Base-by-base conservation (phyloP, 2,329 filamentous ascomycete genomes). In the Lachnum nothofagi region DNA sequence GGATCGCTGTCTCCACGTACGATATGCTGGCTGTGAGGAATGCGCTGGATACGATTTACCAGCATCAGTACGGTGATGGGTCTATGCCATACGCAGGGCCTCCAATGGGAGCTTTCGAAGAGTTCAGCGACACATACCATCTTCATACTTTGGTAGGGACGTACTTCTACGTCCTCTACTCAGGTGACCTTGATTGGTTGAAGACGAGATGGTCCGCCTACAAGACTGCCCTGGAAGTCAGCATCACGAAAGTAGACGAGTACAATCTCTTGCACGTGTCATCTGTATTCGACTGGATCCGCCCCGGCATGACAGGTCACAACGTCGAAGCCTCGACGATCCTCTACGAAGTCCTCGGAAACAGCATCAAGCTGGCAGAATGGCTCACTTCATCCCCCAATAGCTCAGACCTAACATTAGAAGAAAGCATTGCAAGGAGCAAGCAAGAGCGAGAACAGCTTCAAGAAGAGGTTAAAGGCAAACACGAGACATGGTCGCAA, bases 131-230 rank as follows among this genome's bases (percentile, higher is more conserved):
- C 52, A 82, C 79, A 0, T 83, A 82, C 55, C 79, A 83, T 48
- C 69, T 80, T 50, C 78, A 77, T 67, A 76, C 74, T 2, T 71
- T 83, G 64, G 73, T 83, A 40, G 77, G 78, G 3, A 75, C 75
- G 6, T 77, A 78, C 60, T 75, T 78, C 44, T 82, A 82, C 56
- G 70, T 79, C 38, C 65, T 81, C 1, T 82, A 73, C 54, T 76
- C 76, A 0, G 75, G 77, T n/a, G 76, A 82, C 51, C 61, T 74
- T 2, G 64, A 62, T 0, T 82, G 77, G 55, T 58, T 82, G 17
- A 55, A 61, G 7, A 49, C 57, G 10, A 72, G 72, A 24, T 82
- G 77, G 78, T 52, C 65, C 0, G 68, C 67, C 1, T 81, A 80
- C 54, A 60, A 69, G 3, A 61, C 60, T 8, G 77, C 73, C 1